phyloP scores from a whole-genome alignment of 2,329 filamentous ascomycete genomes.

The Gaeumannomyces sp. region DNA sequence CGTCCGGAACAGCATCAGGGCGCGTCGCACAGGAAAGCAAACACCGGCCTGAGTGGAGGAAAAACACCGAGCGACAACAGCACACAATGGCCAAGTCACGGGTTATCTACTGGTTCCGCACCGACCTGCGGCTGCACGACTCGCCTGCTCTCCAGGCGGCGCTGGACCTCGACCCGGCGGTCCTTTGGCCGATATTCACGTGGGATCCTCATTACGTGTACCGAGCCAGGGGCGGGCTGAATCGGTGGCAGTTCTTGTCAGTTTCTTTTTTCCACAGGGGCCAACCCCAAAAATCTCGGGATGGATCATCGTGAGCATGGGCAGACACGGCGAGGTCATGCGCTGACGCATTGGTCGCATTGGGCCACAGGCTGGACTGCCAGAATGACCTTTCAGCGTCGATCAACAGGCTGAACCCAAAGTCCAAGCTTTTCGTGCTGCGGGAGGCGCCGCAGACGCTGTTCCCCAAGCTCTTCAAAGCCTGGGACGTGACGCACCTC shows the following conservation, averaged over 20 bases:
- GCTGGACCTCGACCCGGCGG: constrained; percentile 60
- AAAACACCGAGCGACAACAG: neutral
- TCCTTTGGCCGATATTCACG: constrained; percentile 69
- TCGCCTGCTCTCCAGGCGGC: constrained; percentile 68
- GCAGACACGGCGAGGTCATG: too few relatives aligned
- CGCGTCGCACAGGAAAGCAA: neutral
- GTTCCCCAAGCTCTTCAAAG: constrained; percentile 65
- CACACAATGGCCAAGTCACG: constrained; percentile 9
- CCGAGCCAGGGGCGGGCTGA: constrained; percentile 60
- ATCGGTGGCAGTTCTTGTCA: constrained; percentile 68
- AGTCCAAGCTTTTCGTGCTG: constrained; percentile 65
- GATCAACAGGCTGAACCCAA: constrained; percentile 62
- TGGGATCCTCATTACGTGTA: constrained; percentile 71
- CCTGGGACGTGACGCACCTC: constrained; percentile 68
- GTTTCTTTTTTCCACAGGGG: constrained; percentile 13
- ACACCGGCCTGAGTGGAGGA: neutral
- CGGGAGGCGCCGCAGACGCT: constrained; percentile 67
- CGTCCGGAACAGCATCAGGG: too few relatives aligned
- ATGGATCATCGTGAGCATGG: neutral
- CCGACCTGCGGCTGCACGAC: constrained; percentile 71
- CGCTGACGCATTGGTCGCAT: neutral
- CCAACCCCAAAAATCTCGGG: neutral
- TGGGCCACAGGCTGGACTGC: constrained; percentile 55
- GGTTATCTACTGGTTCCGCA: constrained; percentile 58
- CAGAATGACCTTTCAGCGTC: constrained; percentile 63